Evolutionary conservation across 345 rosid genomes (phyloP), one percentile per base, ranked within the genome.

Genomic region (Draba incana): DNA sequence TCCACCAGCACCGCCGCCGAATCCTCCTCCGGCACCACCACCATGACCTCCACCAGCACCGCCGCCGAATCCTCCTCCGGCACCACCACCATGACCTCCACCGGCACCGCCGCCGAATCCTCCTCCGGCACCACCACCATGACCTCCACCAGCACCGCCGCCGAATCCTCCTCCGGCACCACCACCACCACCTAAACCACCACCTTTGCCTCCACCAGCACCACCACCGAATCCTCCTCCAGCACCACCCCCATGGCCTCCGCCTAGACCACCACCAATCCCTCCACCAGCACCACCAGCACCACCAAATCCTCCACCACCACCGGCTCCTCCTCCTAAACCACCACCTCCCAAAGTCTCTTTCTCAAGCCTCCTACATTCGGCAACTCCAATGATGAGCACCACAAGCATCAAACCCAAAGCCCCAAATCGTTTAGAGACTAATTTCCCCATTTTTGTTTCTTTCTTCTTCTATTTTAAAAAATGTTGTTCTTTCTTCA

Each of bases 321-420:
- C 57, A 25, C 79, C 79, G 3, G 53, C 64, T 2, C 79, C 79
- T 24, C 74, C 69, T 30, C 69, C 78, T 25, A 27, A 12, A 42
- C 78, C 78, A 47, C 74, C 70, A 3, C 66, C 70, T 63, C 67
- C 71, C 12, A 62, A 47, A 68, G 69, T 75, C 45, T 75, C 78
- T 10, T 68, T 74, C 73, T 75, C 78, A 23, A 75, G 59, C 56
- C 74, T 75, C 41, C 78, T 75, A 75, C 74, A 75, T 55, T 75
- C 74, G 0, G 69, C 74, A 23, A 31, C 69, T n/a, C 78, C 78
- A 47, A 75, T 68, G 42, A 68, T 46, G 25, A 75, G 59, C 60
- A 68, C 48, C 74, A 75, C 69, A 68, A 68, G n/a, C 53, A 75
- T 68, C 74, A 75, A 55, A 41, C 69, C 23, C 65, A 62, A 48